These are phyloP conservation scores for Potentilla sterilis DNA, from an alignment of 306 rosid species.

Conservation along the genomic window DNA sequence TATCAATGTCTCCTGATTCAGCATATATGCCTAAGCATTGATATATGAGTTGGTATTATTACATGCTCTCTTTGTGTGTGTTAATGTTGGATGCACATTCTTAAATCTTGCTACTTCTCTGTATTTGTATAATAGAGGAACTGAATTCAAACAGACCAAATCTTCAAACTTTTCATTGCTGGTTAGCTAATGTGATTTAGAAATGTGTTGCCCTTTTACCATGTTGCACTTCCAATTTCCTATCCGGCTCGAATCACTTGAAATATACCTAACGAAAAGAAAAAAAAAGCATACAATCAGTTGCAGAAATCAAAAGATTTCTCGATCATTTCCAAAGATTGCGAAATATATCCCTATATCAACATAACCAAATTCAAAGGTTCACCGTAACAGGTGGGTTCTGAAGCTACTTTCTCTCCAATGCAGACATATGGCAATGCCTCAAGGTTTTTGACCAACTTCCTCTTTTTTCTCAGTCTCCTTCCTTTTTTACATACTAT, in stretches of 20 bases:
- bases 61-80: not conserved
- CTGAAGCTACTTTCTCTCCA: slow-evolving; percentile 42
- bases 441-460: slow-evolving; percentile 30
- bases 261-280: not conserved
- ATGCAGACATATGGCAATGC: not conserved
- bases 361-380: slow-evolving; percentile 23
- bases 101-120: not conserved
- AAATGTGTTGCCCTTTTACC: not conserved
- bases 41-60: slow-evolving; percentile 11
- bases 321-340: not conserved
- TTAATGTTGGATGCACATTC: slow-evolving; percentile 5
- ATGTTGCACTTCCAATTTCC: not conserved
- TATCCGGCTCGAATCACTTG: not conserved
- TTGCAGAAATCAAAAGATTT: not conserved
- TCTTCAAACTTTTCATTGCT: not conserved
- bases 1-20: slow-evolving; percentile 98
- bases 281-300: not conserved
- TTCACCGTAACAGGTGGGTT: slow-evolving; percentile 31
- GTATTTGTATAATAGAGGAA: slow-evolving; percentile 4
- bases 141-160: slow-evolving; percentile 4
- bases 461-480: slow-evolving; percentile 10
- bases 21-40: slow-evolving; percentile 48
- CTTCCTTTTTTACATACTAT: not conserved
- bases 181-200: not conserved
- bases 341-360: not conserved